phyloP scores from a whole-genome alignment of 805 yeast genomes.

The Saccharomycopsis guyanensis region DNA sequence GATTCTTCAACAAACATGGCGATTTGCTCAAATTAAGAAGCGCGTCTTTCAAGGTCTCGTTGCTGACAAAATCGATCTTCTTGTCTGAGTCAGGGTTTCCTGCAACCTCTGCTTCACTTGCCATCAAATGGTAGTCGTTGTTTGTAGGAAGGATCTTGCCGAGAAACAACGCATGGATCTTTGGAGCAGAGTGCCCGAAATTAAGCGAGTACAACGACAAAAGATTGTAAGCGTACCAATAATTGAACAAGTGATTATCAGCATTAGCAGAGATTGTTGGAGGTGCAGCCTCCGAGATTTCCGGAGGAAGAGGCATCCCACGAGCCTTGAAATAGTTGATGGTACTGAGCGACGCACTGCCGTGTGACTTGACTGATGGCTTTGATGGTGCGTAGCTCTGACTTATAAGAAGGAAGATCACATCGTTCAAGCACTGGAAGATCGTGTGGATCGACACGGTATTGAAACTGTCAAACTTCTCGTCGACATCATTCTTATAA shows the following conservation, averaged over 20 bases:
- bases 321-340: slow-evolving; percentile 37
- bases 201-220: slow-evolving; percentile 37
- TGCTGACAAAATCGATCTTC: slow-evolving; percentile 25
- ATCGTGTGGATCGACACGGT: slow-evolving; percentile 39
- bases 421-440: slow-evolving; percentile 43
- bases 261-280: slow-evolving; percentile 17
- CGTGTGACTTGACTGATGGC: slow-evolving; percentile 30
- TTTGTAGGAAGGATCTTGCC: slow-evolving; percentile 26
- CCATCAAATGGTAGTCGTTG: slow-evolving; percentile 22
- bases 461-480: background rate
- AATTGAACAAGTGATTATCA: slow-evolving; percentile 24
- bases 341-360: slow-evolving; percentile 48
- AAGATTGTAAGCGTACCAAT: slow-evolving; percentile 43
- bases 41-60: slow-evolving; percentile 20
- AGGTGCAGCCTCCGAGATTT: slow-evolving; percentile 15
- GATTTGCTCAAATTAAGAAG: slow-evolving; percentile 11
- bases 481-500: slow-evolving; percentile 1
- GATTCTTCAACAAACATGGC: slow-evolving; percentile 28
- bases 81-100: slow-evolving; percentile 20
- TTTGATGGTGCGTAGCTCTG: slow-evolving; percentile 24
- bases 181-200: slow-evolving; percentile 36
- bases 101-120: slow-evolving; percentile 17
- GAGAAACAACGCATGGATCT: slow-evolving; percentile 28
- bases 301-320: slow-evolving; percentile 47
- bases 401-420: slow-evolving; percentile 35